These are phyloP conservation scores for Pseudocercospora fuligena DNA, from an alignment of 2,329 filamentous ascomycete species.

Conservation along the genomic window DNA sequence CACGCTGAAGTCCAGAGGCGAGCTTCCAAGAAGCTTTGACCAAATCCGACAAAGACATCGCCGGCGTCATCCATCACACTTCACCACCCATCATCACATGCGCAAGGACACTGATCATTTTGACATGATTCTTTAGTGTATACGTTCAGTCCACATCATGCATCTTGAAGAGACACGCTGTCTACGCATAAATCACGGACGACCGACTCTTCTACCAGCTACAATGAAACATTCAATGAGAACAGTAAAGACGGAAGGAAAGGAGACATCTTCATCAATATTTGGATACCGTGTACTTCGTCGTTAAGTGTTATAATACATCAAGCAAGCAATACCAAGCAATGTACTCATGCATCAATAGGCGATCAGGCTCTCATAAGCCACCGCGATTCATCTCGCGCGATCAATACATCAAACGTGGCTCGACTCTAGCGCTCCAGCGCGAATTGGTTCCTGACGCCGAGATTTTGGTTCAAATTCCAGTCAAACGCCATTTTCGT, in stretches of 20 bases:
- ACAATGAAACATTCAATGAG: neutral
- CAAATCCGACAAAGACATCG: neutral
- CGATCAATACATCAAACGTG: slow-evolving; percentile 23
- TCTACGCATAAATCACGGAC: too few relatives aligned
- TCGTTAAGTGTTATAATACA: slow-evolving; percentile 19
- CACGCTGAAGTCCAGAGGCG: slow-evolving; percentile 8
- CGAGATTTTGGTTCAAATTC: slow-evolving; percentile 16
- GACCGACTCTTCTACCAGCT: too few relatives aligned
- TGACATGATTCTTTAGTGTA: neutral
- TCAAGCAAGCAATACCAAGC: slow-evolving; percentile 18
- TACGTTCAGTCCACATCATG: neutral
- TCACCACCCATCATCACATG: neutral
- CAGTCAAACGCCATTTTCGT: slow-evolving; percentile 10
- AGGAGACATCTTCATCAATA: neutral
- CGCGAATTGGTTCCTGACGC: slow-evolving; percentile 21
- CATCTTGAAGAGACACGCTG: neutral
- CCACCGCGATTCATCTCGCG: slow-evolving; percentile 15
- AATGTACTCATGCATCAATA: slow-evolving; percentile 16
- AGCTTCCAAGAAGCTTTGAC: slow-evolving; percentile 9
- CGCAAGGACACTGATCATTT: neutral
- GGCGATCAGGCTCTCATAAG: slow-evolving; percentile 12
- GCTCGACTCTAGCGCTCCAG: slow-evolving; percentile 28
- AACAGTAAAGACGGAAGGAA: neutral
- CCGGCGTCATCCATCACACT: neutral
- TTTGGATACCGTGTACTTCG: slow-evolving; percentile 11